Percentiles rank a stretch among this genome's conserved stretches.
Conservation (phyloP, 2,329 filamentous ascomycete genomes). For the Rhexocercosporidium sp. region DNA sequence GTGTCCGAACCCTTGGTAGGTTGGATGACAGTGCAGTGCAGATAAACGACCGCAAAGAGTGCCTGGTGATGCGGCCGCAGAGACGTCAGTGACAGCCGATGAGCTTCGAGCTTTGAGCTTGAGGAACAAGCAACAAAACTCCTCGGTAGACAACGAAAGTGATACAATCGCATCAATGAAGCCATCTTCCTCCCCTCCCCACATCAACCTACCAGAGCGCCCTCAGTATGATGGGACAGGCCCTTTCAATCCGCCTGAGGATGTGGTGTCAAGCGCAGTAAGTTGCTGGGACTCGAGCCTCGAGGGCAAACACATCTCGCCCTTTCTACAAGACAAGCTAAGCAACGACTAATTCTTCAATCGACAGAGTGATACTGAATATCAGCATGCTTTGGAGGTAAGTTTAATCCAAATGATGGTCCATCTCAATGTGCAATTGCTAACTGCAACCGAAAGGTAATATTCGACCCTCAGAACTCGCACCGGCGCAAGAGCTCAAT, state of each 20-base stretch:
- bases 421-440: background rate
- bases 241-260: slow-evolving; percentile 27
- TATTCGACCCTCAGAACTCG: slow-evolving; percentile 64
- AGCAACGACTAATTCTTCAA: background rate
- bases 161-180: slow-evolving; percentile 17
- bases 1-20: background rate
- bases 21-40: background rate
- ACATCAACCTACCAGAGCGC: slow-evolving; percentile 26
- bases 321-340: background rate
- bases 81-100: slow-evolving; percentile 4
- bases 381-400: slow-evolving; percentile 52
- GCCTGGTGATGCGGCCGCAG: background rate
- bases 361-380: slow-evolving; percentile 38
- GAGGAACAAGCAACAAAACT: background rate
- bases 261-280: slow-evolving; percentile 24
- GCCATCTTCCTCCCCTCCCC: slow-evolving; percentile 23
- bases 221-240: slow-evolving; percentile 23
- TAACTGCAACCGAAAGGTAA: slow-evolving; percentile 49
- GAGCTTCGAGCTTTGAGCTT: background rate
- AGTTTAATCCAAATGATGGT: background rate
- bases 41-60: background rate
- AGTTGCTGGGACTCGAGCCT: background rate
- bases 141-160: slow-evolving; percentile 5
- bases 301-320: background rate
- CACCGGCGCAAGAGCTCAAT: slow-evolving; percentile 72